Conservation (phyloP, 805 yeast genomes). For the Kuraishia cidri region DNA sequence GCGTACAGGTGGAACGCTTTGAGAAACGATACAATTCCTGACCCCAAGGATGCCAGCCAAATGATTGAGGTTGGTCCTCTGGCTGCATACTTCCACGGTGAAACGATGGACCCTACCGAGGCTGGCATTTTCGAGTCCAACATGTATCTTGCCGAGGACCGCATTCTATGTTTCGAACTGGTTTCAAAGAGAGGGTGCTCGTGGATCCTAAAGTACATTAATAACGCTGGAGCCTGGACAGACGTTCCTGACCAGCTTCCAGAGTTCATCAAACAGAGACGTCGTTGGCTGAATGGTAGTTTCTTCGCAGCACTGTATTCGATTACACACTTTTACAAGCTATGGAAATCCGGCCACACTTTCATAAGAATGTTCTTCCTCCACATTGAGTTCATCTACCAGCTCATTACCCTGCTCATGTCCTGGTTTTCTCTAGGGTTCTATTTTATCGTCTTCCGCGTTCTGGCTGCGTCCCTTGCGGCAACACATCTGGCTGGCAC, state of each 20-base stretch:
- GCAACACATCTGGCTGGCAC: slow-evolving; percentile 56
- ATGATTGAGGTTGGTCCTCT: too few species aligned
- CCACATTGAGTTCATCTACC: slow-evolving; percentile 74
- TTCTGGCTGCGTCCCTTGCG: slow-evolving; percentile 73
- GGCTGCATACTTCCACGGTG: slow-evolving; percentile 89
- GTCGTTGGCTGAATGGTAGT: slow-evolving; percentile 97
- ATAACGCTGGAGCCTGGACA: slow-evolving; percentile 84
- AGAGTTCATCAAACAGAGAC: slow-evolving; percentile 83
- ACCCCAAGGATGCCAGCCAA: slow-evolving; percentile 19
- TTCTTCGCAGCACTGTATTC: slow-evolving; percentile 92
- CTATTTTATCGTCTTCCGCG: slow-evolving; percentile 83
- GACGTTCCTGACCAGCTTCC: slow-evolving; percentile 89
- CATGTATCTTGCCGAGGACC: slow-evolving; percentile 96
- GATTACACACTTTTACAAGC: slow-evolving; percentile 61
- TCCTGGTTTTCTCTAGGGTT: slow-evolving; percentile 93
- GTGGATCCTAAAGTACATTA: slow-evolving; percentile 81
- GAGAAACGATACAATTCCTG: slow-evolving; percentile 34
- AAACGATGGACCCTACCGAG: slow-evolving; percentile 59
- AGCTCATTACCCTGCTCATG: slow-evolving; percentile 61
- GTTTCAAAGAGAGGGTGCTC: slow-evolving; percentile 72
- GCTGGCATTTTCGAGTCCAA: slow-evolving; percentile 87
- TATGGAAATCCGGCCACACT: slow-evolving; percentile 77
- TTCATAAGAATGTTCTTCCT: slow-evolving; percentile 57
- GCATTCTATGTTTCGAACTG: slow-evolving; percentile 89
- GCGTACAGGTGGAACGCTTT: slow-evolving; percentile 87